Percentiles rank a stretch among this genome's conserved stretches.
phyloP scores from a whole-genome alignment of 2,329 filamentous ascomycete species.

The Epichloe glyceriae region DNA sequence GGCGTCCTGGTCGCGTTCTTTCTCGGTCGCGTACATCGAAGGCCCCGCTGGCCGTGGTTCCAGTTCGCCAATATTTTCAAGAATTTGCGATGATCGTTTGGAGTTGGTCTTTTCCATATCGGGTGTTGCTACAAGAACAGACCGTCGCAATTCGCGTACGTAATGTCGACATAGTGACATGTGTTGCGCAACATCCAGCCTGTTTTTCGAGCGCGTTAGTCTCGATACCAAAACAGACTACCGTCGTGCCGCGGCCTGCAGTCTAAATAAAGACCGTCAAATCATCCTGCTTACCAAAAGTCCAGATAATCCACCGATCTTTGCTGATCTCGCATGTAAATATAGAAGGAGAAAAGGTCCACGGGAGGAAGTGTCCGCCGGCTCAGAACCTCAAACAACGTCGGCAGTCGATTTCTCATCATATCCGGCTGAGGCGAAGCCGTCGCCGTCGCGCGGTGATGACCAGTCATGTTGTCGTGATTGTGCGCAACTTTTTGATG shows the following conservation, averaged over 20 bases:
- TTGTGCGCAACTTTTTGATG: not conserved
- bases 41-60: conserved; percentile 44
- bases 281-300: conserved; percentile 65
- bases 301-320: conserved; percentile 95
- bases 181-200: conserved; percentile 98
- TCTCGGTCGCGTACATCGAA: conserved; percentile 51
- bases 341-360: conserved; percentile 97
- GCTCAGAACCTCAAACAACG: conserved; percentile 89
- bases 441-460: conserved; percentile 18
- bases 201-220: conserved; percentile 22
- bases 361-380: conserved; percentile 89
- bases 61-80: conserved; percentile 62
- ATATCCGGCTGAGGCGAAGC: conserved; percentile 46
- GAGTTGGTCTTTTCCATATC: conserved; percentile 72
- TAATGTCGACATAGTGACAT: conserved; percentile 97
- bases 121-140: conserved; percentile 83
- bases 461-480: conserved; percentile 12
- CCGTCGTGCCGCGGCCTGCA: not conserved
- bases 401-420: conserved; percentile 74
- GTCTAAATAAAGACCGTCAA: not conserved
- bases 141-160: conserved; percentile 85
- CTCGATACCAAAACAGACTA: too few relatives aligned
- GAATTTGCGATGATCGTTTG: conserved; percentile 69
- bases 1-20: conserved; percentile 70
- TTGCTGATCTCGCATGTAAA: conserved; percentile 98